Base-by-base conservation (phyloP, 2,329 filamentous ascomycete species). In the Aspergillus neotritici region DNA sequence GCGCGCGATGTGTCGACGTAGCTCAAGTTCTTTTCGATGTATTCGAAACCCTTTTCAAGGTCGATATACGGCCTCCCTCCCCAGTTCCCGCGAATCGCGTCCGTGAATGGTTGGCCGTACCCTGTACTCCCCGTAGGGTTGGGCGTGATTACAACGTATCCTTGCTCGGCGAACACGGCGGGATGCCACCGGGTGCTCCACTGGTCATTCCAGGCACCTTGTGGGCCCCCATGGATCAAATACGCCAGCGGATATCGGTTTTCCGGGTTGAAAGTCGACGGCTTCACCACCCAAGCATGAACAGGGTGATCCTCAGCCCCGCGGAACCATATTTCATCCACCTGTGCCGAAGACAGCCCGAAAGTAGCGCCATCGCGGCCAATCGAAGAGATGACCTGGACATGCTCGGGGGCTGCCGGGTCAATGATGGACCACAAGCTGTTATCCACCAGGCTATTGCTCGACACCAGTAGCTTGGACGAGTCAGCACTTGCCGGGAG, bases 41-140 rank as follows among this genome's bases (percentile, higher is more conserved):
- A 67, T 8, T 74, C 67, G 37, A 80, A 70, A 8, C 78, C 73
- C 33, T 71, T 74, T 21, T 74, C 70, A 2, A 83, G 64, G 48
- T 83, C 79, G 28, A 74, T 62, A 43, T 79, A 80, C 0, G 78
- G 74, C 4, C 65, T 59, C 2, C 75, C 75, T 21, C 75, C 78
- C 76, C 76, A 81, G 42, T 68, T 63, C 14, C 70, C 68, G 13
- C 70, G 64, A 37, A 80, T 72, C 0, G 68, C 66, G 47, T 77
- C 76, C 2, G 74, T 77, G 43, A 78, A 72, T 3, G 65, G 60
- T 54, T 78, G 65, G 1, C 79, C 79, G 45, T 78, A 83, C 1
- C 78, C 76, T 2, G 69, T 71, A 43, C 76, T 79, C 14, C 78
- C 79, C 0, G 76, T 76, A 2, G 79, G 73, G 49, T 82, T 81